Evolutionary conservation across 108 stramenopile genomes (phyloP).

Genomic region (Asterionellopsis glacialis): DNA sequence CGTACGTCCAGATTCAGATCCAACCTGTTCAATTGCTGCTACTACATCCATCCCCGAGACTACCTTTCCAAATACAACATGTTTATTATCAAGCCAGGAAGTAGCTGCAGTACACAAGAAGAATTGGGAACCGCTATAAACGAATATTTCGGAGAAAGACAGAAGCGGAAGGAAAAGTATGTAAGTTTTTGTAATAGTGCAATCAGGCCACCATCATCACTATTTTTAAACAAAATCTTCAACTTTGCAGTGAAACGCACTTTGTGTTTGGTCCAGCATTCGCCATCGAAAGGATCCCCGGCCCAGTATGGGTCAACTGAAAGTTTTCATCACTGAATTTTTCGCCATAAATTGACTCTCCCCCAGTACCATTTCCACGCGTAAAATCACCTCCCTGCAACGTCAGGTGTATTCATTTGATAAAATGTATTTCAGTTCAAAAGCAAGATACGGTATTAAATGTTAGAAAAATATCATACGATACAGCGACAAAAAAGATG

Average conservation of each 20-base stretch:
- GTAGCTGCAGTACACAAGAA: slow-evolving; percentile 94
- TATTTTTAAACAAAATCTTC: no score
- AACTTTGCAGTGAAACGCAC: no score
- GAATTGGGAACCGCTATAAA: slow-evolving; percentile 62
- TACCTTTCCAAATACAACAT: slow-evolving; percentile 95
- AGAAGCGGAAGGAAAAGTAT: slow-evolving; percentile 26
- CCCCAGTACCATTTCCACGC: slow-evolving; percentile 69
- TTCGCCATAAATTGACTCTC: slow-evolving; percentile 89
- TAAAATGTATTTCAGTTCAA: no score
- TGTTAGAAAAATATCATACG: no score
- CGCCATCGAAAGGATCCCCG: slow-evolving; percentile 88
- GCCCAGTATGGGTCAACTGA: slow-evolving; percentile 70
- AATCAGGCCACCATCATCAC: no score
- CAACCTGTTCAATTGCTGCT: slow-evolving; percentile 88
- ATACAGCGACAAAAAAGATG: no score
- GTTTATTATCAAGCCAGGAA: slow-evolving; percentile 94
- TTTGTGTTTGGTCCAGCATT: slow-evolving; percentile 95
- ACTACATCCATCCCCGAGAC: slow-evolving; percentile 86
- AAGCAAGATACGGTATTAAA: no score
- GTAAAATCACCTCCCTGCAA: slow-evolving; percentile 97
- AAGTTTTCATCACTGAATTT: slow-evolving; percentile 97
- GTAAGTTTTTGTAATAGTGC: no score
- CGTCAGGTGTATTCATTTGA: no score
- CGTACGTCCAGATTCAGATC: slow-evolving; percentile 80
- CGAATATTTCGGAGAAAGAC: neutral